These are phyloP conservation scores for Stephania japonica DNA, from an alignment of 164 flowering plant genomes.

Conservation along the genomic window DNA sequence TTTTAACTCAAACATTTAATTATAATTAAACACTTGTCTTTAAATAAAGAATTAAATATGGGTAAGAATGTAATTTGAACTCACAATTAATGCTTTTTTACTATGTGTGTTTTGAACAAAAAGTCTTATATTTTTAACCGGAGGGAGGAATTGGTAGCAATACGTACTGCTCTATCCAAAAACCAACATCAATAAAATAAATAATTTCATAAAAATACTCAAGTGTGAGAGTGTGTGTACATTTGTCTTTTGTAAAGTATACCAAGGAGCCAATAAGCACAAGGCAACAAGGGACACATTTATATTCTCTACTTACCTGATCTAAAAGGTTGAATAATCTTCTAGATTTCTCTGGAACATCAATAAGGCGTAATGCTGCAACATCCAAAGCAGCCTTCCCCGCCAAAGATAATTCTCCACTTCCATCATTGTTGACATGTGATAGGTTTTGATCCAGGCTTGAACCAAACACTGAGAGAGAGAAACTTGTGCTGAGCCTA, in stretches of 20 bases:
- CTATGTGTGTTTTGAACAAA: too few relatives aligned
- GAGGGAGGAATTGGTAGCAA: too few relatives aligned
- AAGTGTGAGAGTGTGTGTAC: too few relatives aligned
- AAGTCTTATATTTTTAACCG: too few relatives aligned
- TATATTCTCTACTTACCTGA: conserved; percentile 44
- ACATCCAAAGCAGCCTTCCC: conserved; percentile 86
- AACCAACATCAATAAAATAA: too few relatives aligned
- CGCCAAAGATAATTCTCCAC: conserved; percentile 40
- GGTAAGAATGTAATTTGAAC: too few relatives aligned
- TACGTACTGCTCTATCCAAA: too few relatives aligned
- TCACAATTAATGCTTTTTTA: too few relatives aligned
- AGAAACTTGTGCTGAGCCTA: conserved; percentile 78
- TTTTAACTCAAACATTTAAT: too few relatives aligned
- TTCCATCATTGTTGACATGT: conserved; percentile 38
- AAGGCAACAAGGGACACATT: background rate
- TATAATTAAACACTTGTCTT: too few relatives aligned
- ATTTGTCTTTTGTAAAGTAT: background rate
- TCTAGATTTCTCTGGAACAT: conserved; percentile 87
- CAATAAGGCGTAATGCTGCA: conserved; percentile 75
- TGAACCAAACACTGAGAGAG: conserved; percentile 70
- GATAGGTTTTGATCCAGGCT: conserved; percentile 56
- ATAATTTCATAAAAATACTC: too few relatives aligned
- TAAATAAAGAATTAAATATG: too few relatives aligned
- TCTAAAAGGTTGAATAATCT: conserved; percentile 77
- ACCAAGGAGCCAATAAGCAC: background rate